Evolutionary conservation across 768 basidiomycete genomes (phyloP), one percentile per base, ranked within the genome.

Genomic region (Mycena polygramma): DNA sequence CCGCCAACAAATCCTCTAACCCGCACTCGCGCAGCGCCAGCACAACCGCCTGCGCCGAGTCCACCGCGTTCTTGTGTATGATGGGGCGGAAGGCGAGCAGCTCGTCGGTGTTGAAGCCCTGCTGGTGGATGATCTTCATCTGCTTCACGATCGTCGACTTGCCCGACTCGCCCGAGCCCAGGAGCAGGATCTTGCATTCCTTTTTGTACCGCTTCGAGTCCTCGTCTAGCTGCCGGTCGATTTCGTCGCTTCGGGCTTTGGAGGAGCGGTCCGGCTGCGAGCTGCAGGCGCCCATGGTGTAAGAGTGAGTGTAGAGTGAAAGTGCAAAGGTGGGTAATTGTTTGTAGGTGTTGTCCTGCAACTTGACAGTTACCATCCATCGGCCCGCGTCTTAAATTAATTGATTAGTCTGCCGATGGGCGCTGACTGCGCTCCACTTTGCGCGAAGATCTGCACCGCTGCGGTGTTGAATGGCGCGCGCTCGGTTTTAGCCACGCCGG

Each of bases 131-230:
- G 79, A 91, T 87, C 75, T 91, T 91, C 91, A 92, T 92, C 80
- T 92, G 91, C 82, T 90, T 91, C 75, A 91, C 86, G 61, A 92
- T 88, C 7, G 90, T 92, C 3, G 87, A 88, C 83, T 91, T 91
- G 71, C 90, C 90, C 45, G 88, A 89, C 81, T 91, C 90, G 77
- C 91, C 89, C 48, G 89, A 63, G 30, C 75, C 91, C 49, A 92
- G 84, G 65, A 92, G 78, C 49, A 91, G 77, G 87, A 91, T 90
- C 79, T 91, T 89, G 76, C 87, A 85, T 76, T 88, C 88, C 64
- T 87, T 88, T 77, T 86, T 86, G 58, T 82, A 82, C 76, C 83
- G 83, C 78, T 86, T 82, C 57, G 85, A 79, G 80, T 90, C 89
- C 71, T 84, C 82, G 75, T 87, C 87, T 69, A 90, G 83, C 79